Percentiles rank a stretch among this genome's conserved stretches.
Conservation (phyloP, 306 rosid genomes). For the Cajanus cajan region DNA sequence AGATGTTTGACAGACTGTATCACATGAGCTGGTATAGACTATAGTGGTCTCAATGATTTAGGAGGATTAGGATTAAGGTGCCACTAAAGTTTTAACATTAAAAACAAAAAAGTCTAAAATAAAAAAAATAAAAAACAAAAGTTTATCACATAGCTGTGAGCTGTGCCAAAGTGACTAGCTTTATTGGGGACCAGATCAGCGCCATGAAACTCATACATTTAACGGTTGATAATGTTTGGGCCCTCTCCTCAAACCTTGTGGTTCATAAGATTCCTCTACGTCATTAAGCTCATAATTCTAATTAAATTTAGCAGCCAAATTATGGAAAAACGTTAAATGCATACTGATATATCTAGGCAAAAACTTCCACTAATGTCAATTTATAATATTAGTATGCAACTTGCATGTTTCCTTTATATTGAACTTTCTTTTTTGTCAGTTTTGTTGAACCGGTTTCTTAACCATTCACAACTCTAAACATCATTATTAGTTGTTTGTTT, state of each 20-base stretch:
- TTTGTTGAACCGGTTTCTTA: background rate
- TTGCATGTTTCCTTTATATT: constrained; percentile 9
- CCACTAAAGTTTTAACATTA: constrained; percentile 43
- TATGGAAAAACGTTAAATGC: background rate
- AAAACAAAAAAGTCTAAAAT: constrained; percentile 12
- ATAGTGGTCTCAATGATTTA: constrained; percentile 67
- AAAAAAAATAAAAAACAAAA: constrained; percentile 13
- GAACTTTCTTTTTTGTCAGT: background rate
- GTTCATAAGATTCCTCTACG: constrained; percentile 18
- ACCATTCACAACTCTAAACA: background rate
- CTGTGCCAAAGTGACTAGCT: constrained; percentile 56
- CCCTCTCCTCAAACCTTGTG: constrained; percentile 22
- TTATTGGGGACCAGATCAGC: constrained; percentile 52
- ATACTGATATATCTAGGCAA: background rate
- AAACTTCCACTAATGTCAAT: background rate
- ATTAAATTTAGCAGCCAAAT: constrained; percentile 14
- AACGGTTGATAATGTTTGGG: constrained; percentile 46
- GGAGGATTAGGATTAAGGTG: constrained; percentile 40
- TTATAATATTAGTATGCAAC: constrained; percentile 15
- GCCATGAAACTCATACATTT: constrained; percentile 24
- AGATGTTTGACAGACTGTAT: constrained; percentile 66
- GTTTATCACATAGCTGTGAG: constrained; percentile 41
- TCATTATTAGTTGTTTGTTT: constrained; percentile 29
- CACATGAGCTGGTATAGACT: constrained; percentile 67
- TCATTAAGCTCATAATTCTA: constrained; percentile 20